Evolutionary conservation across 148 eudicot genomes (phyloP).

Genomic region (Chenopodium formosanum): DNA sequence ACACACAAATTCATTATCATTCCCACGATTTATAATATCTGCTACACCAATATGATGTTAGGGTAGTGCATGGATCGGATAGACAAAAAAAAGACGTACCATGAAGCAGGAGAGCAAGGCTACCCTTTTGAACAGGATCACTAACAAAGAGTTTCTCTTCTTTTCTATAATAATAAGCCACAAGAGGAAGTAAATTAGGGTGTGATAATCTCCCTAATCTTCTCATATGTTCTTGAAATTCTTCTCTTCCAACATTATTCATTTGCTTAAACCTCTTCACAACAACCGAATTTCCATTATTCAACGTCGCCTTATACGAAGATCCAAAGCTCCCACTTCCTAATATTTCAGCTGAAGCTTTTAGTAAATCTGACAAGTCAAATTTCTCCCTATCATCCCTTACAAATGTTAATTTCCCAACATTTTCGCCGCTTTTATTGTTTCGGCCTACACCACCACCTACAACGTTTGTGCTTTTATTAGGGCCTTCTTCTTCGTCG

Average conservation of each 20-base stretch:
- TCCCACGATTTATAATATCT: too few species aligned
- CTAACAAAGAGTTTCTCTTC: slow-evolving; percentile 78
- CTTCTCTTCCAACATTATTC: slow-evolving; percentile 78
- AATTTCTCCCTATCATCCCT: slow-evolving; percentile 48
- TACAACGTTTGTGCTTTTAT: neutral
- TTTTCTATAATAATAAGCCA: slow-evolving; percentile 73
- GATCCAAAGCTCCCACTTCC: slow-evolving; percentile 84
- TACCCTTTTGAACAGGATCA: slow-evolving; percentile 49
- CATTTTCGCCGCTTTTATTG: slow-evolving; percentile 10
- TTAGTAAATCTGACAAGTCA: slow-evolving; percentile 60
- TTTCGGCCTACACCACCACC: neutral
- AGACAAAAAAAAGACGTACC: slow-evolving; percentile 35
- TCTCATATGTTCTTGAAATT: slow-evolving; percentile 81
- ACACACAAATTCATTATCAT: too few species aligned
- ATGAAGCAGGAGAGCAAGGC: slow-evolving; percentile 74
- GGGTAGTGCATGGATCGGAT: too few species aligned
- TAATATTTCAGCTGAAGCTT: slow-evolving; percentile 69
- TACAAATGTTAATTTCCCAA: slow-evolving; percentile 53
- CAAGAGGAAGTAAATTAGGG: slow-evolving; percentile 60
- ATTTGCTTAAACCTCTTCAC: slow-evolving; percentile 83
- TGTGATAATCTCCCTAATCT: slow-evolving; percentile 67
- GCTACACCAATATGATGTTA: too few species aligned
- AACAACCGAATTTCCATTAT: slow-evolving; percentile 46
- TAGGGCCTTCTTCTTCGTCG: slow-evolving; percentile 9
- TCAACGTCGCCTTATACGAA: slow-evolving; percentile 65